These are phyloP conservation scores for Epichloe coenophiala DNA, from an alignment of 2,329 filamentous ascomycete species.

Conservation along the genomic window DNA sequence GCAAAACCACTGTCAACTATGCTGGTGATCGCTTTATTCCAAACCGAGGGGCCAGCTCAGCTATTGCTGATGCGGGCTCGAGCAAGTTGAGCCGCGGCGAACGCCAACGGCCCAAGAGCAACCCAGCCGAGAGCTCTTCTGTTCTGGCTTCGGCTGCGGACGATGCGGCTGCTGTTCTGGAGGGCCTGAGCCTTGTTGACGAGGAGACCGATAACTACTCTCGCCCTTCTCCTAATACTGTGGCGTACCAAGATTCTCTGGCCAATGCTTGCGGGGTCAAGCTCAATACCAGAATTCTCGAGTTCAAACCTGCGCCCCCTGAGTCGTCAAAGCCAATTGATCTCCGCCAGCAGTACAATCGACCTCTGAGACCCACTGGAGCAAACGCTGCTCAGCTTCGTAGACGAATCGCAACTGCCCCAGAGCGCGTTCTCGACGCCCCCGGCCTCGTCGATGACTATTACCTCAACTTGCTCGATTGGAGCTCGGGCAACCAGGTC, in stretches of 20 bases:
- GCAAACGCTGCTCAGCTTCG: constrained; percentile 72
- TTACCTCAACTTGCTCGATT: constrained; percentile 96
- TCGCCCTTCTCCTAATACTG: constrained; percentile 72
- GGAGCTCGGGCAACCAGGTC: constrained; percentile 95
- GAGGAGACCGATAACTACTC: constrained; percentile 56
- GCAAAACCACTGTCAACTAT: constrained; percentile 70
- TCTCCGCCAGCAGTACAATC: constrained; percentile 94
- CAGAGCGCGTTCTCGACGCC: constrained; percentile 90
- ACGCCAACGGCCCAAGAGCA: constrained; percentile 59
- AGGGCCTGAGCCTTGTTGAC: constrained; percentile 61
- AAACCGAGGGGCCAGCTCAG: constrained; percentile 81
- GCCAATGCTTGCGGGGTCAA: constrained; percentile 86
- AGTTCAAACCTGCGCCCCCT: constrained; percentile 96
- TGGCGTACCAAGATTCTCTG: constrained; percentile 84
- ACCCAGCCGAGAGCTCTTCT: constrained; percentile 55
- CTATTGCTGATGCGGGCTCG: constrained; percentile 66
- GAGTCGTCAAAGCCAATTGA: constrained; percentile 98
- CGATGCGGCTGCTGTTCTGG: constrained; percentile 66
- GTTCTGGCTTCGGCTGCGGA: constrained; percentile 69
- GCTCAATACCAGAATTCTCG: constrained; percentile 86
- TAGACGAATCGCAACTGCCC: constrained; percentile 83
- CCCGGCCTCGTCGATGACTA: constrained; percentile 96
- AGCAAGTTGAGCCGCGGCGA: constrained; percentile 67
- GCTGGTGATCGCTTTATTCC: constrained; percentile 90
- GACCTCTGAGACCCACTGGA: constrained; percentile 69